Evolutionary conservation across 768 basidiomycete species (phyloP).

Genomic region (Collybiopsis confluens): DNA sequence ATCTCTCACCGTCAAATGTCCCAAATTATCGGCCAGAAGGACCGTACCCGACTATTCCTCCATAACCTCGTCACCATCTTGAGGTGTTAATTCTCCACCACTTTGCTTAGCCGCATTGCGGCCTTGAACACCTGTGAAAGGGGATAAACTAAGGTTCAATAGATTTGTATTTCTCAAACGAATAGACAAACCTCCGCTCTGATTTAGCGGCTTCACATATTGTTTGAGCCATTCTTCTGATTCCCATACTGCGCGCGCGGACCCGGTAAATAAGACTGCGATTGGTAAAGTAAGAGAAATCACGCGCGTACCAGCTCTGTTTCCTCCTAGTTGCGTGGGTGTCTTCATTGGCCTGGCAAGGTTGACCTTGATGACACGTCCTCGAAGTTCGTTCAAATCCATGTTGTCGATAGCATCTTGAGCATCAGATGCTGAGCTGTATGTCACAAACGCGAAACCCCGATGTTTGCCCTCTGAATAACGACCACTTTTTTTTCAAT

Average conservation of each 20-base stretch:
- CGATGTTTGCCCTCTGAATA: constrained; percentile 72
- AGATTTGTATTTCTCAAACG: not conserved
- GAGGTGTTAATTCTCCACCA: constrained; percentile 19
- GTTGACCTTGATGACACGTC: constrained; percentile 76
- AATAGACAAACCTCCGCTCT: constrained; percentile 59
- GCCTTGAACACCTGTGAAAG: constrained; percentile 47
- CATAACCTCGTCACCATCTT: constrained; percentile 53
- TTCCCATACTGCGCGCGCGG: constrained; percentile 90
- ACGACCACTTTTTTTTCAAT: constrained; percentile 7
- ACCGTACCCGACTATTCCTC: constrained; percentile 41
- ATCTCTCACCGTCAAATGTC: too few species aligned
- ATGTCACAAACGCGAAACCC: constrained; percentile 94
- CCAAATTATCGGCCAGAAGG: not conserved
- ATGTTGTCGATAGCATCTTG: constrained; percentile 99
- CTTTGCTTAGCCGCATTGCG: constrained; percentile 33
- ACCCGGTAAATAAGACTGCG: constrained; percentile 2
- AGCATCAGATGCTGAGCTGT: constrained; percentile 73
- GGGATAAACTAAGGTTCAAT: constrained; percentile 8
- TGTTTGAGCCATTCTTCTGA: constrained; percentile 90
- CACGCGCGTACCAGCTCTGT: constrained; percentile 64
- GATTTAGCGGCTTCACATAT: constrained; percentile 72
- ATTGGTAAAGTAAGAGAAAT: not conserved
- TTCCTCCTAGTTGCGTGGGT: constrained; percentile 56
- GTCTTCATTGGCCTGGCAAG: constrained; percentile 80
- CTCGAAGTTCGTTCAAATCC: constrained; percentile 88